A percentile compares a stretch with the other conserved stretches of the same genome.
phyloP scores from a whole-genome alignment of 1,139 yeast species.

The Cylindricascospora bacillispora region DNA sequence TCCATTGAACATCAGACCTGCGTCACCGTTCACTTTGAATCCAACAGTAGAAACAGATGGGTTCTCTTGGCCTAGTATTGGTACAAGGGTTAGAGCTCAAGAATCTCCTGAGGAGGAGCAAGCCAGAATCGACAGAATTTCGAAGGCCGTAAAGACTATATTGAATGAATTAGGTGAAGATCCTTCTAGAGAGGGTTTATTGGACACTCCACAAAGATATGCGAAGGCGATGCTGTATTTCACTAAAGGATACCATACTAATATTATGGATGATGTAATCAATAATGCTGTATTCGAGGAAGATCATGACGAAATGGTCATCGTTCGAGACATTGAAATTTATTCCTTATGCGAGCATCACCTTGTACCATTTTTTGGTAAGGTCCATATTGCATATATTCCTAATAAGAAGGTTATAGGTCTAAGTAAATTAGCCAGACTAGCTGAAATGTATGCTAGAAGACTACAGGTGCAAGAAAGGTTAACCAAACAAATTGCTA shows the following conservation, averaged over 20 bases:
- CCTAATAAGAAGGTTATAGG: constrained; percentile 95
- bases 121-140: constrained; percentile 57
- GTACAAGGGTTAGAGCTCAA: constrained; percentile 66
- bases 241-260: constrained; percentile 94
- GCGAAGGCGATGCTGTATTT: constrained; percentile 93
- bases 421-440: constrained; percentile 78
- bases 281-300: constrained; percentile 95
- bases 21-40: constrained; percentile 68
- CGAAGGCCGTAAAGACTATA: constrained; percentile 74
- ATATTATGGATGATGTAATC: constrained; percentile 68
- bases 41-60: constrained; percentile 89
- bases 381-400: constrained; percentile 91
- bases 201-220: constrained; percentile 91
- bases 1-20: constrained; percentile 62
- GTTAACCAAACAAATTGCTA: constrained; percentile 90
- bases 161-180: constrained; percentile 87
- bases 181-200: constrained; percentile 70
- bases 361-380: constrained; percentile 92
- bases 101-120: constrained; percentile 51
- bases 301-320: constrained; percentile 98
- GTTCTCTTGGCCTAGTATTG: constrained; percentile 87
- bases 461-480: constrained; percentile 95
- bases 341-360: constrained; percentile 95
- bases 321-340: constrained; percentile 86
- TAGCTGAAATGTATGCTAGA: constrained; percentile 94